Evolutionary conservation across 768 basidiomycete species (phyloP), one percentile per base, ranked within the genome.

Genomic region (Panus rudis): DNA sequence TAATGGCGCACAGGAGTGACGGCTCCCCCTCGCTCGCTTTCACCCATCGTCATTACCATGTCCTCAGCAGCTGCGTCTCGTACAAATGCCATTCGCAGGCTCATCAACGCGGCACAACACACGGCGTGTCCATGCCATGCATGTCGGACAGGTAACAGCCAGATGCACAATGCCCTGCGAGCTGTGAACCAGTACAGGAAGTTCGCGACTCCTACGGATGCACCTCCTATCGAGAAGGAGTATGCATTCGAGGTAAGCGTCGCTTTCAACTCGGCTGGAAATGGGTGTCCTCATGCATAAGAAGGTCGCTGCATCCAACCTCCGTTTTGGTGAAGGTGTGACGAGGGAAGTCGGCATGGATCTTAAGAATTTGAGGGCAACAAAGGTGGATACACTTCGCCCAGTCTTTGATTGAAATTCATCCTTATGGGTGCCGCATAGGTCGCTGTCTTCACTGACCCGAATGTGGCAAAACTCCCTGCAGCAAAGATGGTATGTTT

Each of bases 391-490:
- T 37, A 2, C 11, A 32, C 23, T n/a, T 26, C 17, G 39, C 49
- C 41, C 38, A n/a, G n/a, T 12, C 13, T 33, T 24, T 38, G 28
- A 31, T 23, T 25, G 26, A 10, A 30, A 10, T 16, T 37, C 19
- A 33, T 20, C 20, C 24, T n/a, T 43, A 39, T 46, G 25, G 35
- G 19, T 47, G 41, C 52, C 23, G 25, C 46, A 45, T 57, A 96
- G 83, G 88, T 98, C 50, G 94, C 78, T 14, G 87, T 98, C 17
- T 94, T 93, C 60, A 97, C 94, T 4, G 94, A 98, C 56, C 78
- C 81, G 11, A 87, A 83, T 43, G 74, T 98, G 19, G 81, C 79
- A 33, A 81, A 84, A 51, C 71, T 97, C 41, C 74, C 67, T 40
- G 87, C 92, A 3, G 86, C 94, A 79, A 76, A 84, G 60, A 78